Conservation (phyloP, 2,329 filamentous ascomycete genomes). For the Whalleya microplaca region DNA sequence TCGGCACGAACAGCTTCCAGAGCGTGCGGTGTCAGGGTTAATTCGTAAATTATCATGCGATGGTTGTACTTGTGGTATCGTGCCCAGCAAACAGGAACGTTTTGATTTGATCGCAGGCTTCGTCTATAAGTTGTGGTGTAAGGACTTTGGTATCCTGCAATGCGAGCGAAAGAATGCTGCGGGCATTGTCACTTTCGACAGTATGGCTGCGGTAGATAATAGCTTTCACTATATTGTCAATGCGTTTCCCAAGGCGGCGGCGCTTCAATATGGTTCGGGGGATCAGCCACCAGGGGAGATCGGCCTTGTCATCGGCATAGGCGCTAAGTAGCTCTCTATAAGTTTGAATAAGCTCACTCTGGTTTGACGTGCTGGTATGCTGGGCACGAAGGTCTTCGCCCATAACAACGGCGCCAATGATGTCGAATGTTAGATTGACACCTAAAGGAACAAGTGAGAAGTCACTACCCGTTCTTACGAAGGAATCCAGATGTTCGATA, state of each 20-base stretch:
- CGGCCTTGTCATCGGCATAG: constrained; percentile 10
- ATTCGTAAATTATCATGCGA: constrained; percentile 25
- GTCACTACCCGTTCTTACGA: constrained; percentile 6
- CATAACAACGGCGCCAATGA: constrained; percentile 18
- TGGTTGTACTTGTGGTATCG: constrained; percentile 19
- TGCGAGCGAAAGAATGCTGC: constrained; percentile 18
- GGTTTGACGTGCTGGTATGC: too few relatives aligned
- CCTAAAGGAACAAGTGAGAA: constrained; percentile 12
- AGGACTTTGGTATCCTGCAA: constrained; percentile 13
- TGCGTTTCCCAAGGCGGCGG: constrained; percentile 1
- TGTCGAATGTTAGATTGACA: constrained; percentile 20
- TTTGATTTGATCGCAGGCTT: constrained; percentile 21
- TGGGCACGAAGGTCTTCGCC: constrained; percentile 2
- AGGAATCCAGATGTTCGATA: constrained; percentile 11
- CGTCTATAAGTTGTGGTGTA: constrained; percentile 13
- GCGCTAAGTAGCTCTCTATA: neutral
- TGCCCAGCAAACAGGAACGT: constrained; percentile 28
- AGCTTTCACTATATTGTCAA: neutral
- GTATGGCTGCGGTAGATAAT: constrained; percentile 8
- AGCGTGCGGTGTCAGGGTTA: constrained; percentile 16
- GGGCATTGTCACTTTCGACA: constrained; percentile 6
- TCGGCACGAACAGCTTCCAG: constrained; percentile 18
- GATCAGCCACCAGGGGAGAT: constrained; percentile 13
- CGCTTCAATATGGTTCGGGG: constrained; percentile 8
- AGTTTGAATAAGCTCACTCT: constrained; percentile 6